Base-by-base conservation (phyloP, 2,329 filamentous ascomycete genomes). In the Ascochyta viciae-villosae region DNA sequence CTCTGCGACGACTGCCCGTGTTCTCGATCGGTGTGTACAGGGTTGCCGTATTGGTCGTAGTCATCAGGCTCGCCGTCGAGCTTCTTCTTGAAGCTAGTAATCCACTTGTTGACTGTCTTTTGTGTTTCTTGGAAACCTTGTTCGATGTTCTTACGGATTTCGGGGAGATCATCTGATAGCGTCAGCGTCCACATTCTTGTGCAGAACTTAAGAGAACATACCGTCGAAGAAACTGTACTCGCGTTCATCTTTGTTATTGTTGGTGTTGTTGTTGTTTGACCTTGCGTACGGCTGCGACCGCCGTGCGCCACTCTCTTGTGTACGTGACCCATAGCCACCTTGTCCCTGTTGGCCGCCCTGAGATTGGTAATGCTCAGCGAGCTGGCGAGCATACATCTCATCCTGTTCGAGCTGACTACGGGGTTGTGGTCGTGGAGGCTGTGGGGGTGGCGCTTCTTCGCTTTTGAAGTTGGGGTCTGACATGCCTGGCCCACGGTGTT, bases 51-150 rank as follows among this genome's bases (percentile, higher is more conserved):
- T 50, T 88, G 85, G 7, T 87, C 75, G 38, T 75, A 74, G 16
- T 77, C 85, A 23, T 92, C 89, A 50, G 89, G 85, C 62, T 95
- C 91, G 44, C 95, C 94, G 69, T 98, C 93, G 31, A 99, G 85
- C 76, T 89, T 91, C 85, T 98, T 98, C 80, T 91, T 95, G 73
- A 99, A 82, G 61, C 87, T 92, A 46, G 86, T 90, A 67, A 99
- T 92, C 93, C 94, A 98, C 45, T 86, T 85, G 78, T 96, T 98
- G 67, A 99, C 90, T 72, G 91, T 96, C 51, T 86, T 88, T 78
- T 98, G 95, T 2, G 95, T 98, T 72, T 99, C 93, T 51, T 92
- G 71, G 78, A 99, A 99, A 4, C 95, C 95, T 78, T 98, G 96
- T 73, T 89, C 89, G 65, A 99, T 85, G 70, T 96, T 97, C 73